A percentile compares a stretch with the other conserved stretches of the same genome.
Conservation (phyloP, 2,329 filamentous ascomycete genomes). For the Fusarium sororula region DNA sequence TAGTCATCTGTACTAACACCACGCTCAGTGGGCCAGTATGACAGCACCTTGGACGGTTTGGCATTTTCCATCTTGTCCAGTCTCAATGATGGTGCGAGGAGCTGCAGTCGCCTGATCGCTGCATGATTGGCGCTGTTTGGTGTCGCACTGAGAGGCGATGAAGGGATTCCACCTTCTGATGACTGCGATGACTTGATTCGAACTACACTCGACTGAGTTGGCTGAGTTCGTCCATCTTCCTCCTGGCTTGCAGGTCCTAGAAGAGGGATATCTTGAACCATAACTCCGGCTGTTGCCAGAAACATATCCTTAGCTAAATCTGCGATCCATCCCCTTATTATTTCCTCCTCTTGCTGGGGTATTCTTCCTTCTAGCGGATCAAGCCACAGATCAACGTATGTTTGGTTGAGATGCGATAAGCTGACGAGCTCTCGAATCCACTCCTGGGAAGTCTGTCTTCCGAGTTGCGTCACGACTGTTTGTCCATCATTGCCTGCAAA, state of each 20-base stretch:
- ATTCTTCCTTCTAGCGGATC: conserved; percentile 38
- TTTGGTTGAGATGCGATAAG: conserved; percentile 42
- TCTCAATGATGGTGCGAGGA: conserved; percentile 46
- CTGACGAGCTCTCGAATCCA: conserved; percentile 37
- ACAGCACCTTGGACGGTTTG: conserved; percentile 46
- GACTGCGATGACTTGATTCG: conserved; percentile 42
- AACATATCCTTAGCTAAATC: conserved; percentile 49
- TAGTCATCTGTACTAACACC: conserved; percentile 49
- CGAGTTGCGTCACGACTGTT: conserved; percentile 45
- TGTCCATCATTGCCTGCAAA: conserved; percentile 41
- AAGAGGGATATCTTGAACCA: conserved; percentile 47
- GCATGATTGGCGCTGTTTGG: conserved; percentile 35
- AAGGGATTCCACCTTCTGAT: conserved; percentile 30
- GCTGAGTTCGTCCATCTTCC: conserved; percentile 6
- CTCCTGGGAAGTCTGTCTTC: conserved; percentile 37
- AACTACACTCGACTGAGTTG: conserved; percentile 19
- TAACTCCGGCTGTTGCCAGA: conserved; percentile 47
- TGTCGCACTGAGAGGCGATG: conserved; percentile 25
- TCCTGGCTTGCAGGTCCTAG: conserved; percentile 37
- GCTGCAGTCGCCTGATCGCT: conserved; percentile 47
- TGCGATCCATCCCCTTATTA: conserved; percentile 42
- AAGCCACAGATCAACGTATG: conserved; percentile 48
- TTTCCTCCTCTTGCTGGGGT: conserved; percentile 36
- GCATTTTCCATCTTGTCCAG: conserved; percentile 39
- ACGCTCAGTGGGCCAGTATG: conserved; percentile 52